phyloP scores from a whole-genome alignment of 805 yeast species.

The Candida tallmaniae region DNA sequence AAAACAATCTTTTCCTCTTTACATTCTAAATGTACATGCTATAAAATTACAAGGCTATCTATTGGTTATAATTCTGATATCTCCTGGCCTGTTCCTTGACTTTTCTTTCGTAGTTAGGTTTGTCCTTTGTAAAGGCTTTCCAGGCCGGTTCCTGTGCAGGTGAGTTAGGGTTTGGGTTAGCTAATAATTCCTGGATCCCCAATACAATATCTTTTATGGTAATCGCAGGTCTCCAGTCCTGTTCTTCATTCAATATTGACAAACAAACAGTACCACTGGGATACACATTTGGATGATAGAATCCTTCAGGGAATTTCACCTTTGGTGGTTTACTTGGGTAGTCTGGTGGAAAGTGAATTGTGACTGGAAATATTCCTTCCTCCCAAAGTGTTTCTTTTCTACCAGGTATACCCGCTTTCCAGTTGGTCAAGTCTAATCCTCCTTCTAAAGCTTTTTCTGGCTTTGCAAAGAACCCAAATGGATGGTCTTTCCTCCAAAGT shows the following conservation, averaged over 20 bases:
- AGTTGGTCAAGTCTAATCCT: slow-evolving; percentile 71
- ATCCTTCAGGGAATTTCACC: slow-evolving; percentile 81
- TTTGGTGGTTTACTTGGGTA: slow-evolving; percentile 97
- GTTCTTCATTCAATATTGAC: slow-evolving; percentile 87
- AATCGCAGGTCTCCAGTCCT: slow-evolving; percentile 98
- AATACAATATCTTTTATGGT: slow-evolving; percentile 82
- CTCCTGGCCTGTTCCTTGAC: slow-evolving; percentile 77
- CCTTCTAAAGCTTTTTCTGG: slow-evolving; percentile 83
- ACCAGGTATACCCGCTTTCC: slow-evolving; percentile 98
- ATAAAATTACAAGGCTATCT: slow-evolving; percentile 1
- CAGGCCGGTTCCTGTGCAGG: slow-evolving; percentile 99
- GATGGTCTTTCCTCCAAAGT: slow-evolving; percentile 98
- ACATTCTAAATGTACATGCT: slow-evolving; percentile 2
- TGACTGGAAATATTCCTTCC: slow-evolving; percentile 82
- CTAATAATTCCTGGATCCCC: slow-evolving; percentile 89
- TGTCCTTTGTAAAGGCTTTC: slow-evolving; percentile 74
- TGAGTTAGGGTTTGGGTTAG: slow-evolving; percentile 87
- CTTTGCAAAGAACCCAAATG: slow-evolving; percentile 94
- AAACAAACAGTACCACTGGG: slow-evolving; percentile 97
- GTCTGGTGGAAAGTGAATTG: slow-evolving; percentile 80
- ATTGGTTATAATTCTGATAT: slow-evolving; percentile 42
- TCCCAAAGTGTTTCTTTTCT: slow-evolving; percentile 83
- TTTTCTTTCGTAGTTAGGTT: slow-evolving; percentile 63
- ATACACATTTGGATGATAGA: slow-evolving; percentile 95
- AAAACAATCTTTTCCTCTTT: too few species aligned